Evolutionary conservation across 306 rosid genomes (phyloP), one percentile per base, ranked within the genome.

Genomic region (Oxytropis ochrocephala): DNA sequence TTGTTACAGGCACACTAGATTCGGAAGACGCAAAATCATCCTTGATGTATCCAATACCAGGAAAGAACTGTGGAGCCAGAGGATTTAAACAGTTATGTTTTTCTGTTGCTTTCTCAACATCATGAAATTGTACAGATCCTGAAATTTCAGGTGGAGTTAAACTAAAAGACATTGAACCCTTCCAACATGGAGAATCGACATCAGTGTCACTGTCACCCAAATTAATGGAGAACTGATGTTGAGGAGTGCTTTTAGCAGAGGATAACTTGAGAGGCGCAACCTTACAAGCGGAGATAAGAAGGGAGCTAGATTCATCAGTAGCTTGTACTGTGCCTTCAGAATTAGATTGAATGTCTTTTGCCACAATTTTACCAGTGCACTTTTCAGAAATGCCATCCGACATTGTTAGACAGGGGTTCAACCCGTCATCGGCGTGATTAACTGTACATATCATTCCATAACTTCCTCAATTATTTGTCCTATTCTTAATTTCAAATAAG

Each of bases 161-260:
- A 63, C 69, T 10, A 60, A 69, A 50, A 32, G 62, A 69, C 76
- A 12, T 33, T 47, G 73, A 79, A 75, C 92, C 92, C 72, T 79
- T 81, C 88, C 88, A 84, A 67, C 88, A 83, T 55, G 92, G 92
- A 71, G 92, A 86, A 75, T 86, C 90, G 78, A 75, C 80, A 70
- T 85, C 92, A 67, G 84, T 74, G 64, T 83, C 96, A 32, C 80
- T 53, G 48, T 80, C 87, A 10, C 59, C 83, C 13, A 67, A 55
- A 44, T 13, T 47, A 56, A 67, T 12, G 4, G 83, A 73, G 27
- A 76, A 62, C 72, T 74, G 74, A 69, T 56, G 52, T 53, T 68
- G 84, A 75, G 68, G 46, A 75, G 18, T 42, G 6, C 48, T 62
- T 71, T 76, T 78, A 47, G 73, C 44, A 69, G 82, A 72, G 49